Evolutionary conservation across 2,329 filamentous ascomycete genomes (phyloP), one percentile per base, ranked within the genome.

Genomic region (Colletotrichum tropicicola): DNA sequence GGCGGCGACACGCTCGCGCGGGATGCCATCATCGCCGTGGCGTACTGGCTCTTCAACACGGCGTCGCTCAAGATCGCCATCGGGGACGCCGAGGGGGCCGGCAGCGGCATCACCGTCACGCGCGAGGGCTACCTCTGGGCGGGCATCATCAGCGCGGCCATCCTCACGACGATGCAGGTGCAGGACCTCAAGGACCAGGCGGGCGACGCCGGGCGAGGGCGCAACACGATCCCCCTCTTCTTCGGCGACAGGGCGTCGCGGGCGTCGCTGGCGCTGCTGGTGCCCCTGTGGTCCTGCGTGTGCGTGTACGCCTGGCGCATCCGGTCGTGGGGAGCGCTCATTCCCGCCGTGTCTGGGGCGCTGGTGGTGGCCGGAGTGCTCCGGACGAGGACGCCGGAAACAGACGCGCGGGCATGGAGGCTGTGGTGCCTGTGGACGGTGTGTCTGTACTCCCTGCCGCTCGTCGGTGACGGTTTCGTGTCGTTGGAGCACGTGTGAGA

Each of bases 101-200:
- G 59, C 13, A 61, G 43, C 41, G 52, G 32, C 6, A 41, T 68
- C n/a, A 30, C 55, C 15, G 56, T 65, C 41, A 35, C 61, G n/a
- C 6, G 28, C 25, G 61, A 44, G 35, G 70, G 64, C 9, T 68
- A 67, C 23, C 48, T 59, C 19, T 75, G 73, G 72, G 65, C 69
- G 7, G 39, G 61, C 43, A 30, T 72, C 21, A 72, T 68, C 19
- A 69, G 69, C 8, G 65, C 58, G 27, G 66, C 73, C 8, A 65
- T 74, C 37, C 57, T 70, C 17, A 75, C 70, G 5, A 76, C 73
- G 6, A 70, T 76, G 12, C 71, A 75, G 21, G 69, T 69, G 4
- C 73, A 76, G 44, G 74, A 76, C 48, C 61, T 65, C 30, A 65
- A 65, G 32, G 74, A 72, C 44, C 53, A 70, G 48, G 70, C 69